Base-by-base conservation (phyloP, 73 alveolate genomes). In the Blepharisma stoltei region DNA sequence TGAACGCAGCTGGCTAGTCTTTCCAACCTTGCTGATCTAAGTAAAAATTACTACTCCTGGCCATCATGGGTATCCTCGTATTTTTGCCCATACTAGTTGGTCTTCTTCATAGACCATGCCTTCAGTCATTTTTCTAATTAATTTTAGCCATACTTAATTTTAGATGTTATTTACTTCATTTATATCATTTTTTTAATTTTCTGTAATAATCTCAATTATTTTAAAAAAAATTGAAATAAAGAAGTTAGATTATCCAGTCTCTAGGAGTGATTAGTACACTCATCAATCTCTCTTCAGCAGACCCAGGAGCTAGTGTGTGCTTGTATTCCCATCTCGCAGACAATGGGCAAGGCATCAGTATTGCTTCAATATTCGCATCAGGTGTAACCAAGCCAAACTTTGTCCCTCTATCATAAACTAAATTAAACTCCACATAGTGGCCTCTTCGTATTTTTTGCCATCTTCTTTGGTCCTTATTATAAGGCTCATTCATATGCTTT, bases 351-450 rank as follows among this genome's bases (percentile, higher is more conserved):
- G 95, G 83, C 92, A 92, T 88, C 70, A 92, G 78, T 7, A 92
- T 89, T 25, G 90, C 88, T 77, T 92, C 98, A 14, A 92, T 87
- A 53, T 90, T 83, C 9, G 96, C 92, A 67, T 84, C 88, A 6
- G 95, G 95, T 9, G 95, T 87, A 55, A 84, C 84, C 11, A 92
- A 81, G 11, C 98, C 98, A 84, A 92, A 92, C 67, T 81, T 87
- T 20, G 95, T 92, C 18, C 98, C 98, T 71, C 98, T 89, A 67
- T 92, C 98, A 52, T 87, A 89, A 32, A 90, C 86, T 18, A 92
- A 84, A 70, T 92, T 92, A 81, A 92, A 92, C 71, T 92, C 98
- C 55, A 89, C 89, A 80, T 92, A 92, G 25, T 93, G 85, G 21
- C 97, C 96, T 54, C 98, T 82, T 32, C 98, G 83, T 43, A 87